Evolutionary conservation across 805 yeast species (phyloP).

Genomic region (Ogataea nitratoaversa): DNA sequence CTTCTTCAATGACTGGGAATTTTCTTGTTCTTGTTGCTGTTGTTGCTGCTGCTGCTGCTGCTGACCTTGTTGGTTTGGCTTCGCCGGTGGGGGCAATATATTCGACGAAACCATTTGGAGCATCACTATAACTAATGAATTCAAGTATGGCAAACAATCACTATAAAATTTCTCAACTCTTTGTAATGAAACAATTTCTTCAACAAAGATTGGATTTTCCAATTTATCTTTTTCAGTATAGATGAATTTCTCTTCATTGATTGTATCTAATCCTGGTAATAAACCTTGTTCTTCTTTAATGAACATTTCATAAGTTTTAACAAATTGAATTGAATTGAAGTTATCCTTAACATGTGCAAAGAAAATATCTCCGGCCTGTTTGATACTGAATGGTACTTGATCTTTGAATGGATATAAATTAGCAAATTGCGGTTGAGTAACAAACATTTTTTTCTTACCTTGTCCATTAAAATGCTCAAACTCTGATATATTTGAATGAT

Average conservation of each 20-base stretch:
- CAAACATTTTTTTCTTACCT: constrained; percentile 29
- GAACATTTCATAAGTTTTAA: constrained; percentile 66
- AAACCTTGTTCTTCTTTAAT: constrained; percentile 55
- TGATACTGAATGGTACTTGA: constrained; percentile 65
- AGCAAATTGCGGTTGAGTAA: constrained; percentile 30
- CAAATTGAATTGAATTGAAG: constrained; percentile 64
- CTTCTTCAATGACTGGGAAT: constrained; percentile 19
- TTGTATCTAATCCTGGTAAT: constrained; percentile 1
- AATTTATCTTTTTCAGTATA: constrained; percentile 25
- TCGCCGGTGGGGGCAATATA: constrained; percentile 24
- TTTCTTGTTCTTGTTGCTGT: constrained; percentile 12
- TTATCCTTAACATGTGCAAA: constrained; percentile 59
- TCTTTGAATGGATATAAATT: constrained; percentile 28
- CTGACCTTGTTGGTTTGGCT: constrained; percentile 20
- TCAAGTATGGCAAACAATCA: constrained; percentile 48
- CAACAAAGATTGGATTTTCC: constrained; percentile 33
- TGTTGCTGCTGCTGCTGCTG: constrained; percentile 13
- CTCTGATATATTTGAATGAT: constrained; percentile 25
- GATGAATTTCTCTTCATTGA: constrained; percentile 7
- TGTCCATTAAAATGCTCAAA: constrained; percentile 29
- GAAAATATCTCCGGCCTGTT: constrained; percentile 73
- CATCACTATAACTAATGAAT: constrained; percentile 60
- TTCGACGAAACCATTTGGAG: constrained; percentile 60
- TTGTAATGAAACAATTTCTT: constrained; percentile 39
- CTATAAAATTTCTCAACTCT: constrained; percentile 61